Conservation (phyloP, 2,329 filamentous ascomycete genomes). For the Acrocalymma vagum region DNA sequence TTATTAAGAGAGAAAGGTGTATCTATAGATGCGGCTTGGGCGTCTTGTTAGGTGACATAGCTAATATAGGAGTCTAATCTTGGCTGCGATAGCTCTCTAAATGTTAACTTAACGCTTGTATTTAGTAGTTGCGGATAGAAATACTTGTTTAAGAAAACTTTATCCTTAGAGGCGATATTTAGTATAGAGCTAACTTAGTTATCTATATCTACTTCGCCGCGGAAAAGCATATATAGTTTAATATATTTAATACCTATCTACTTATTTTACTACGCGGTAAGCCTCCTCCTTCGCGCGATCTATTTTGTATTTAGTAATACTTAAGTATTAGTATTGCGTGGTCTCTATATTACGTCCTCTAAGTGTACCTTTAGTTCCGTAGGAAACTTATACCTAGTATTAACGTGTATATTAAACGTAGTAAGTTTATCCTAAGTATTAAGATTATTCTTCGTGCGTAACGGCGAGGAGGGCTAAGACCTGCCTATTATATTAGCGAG, state of each 20-base stretch:
- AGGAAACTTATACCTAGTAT: neutral
- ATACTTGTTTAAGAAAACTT: constrained; percentile 18
- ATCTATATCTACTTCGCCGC: neutral
- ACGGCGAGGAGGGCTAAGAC: too few species aligned
- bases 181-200: neutral
- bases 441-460: too few species aligned
- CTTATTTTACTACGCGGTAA: constrained; percentile 3
- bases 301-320: constrained; percentile 2
- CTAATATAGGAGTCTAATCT: constrained; percentile 21
- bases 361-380: neutral
- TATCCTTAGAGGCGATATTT: constrained; percentile 19
- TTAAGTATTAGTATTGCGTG: neutral
- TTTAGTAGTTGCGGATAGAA: constrained; percentile 14
- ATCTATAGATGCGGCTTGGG: neutral
- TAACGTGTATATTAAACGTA: neutral
- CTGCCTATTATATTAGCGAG: too few species aligned
- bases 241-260: constrained; percentile 9
- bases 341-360: neutral
- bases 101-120: constrained; percentile 13
- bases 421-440: too few species aligned
- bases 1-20: constrained; percentile 9
- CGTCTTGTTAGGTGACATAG: constrained; percentile 17
- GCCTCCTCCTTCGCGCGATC: neutral
- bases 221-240: constrained; percentile 15
- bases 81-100: constrained; percentile 16